Base-by-base conservation (phyloP, 345 rosid genomes). In the Arabis alpina region DNA sequence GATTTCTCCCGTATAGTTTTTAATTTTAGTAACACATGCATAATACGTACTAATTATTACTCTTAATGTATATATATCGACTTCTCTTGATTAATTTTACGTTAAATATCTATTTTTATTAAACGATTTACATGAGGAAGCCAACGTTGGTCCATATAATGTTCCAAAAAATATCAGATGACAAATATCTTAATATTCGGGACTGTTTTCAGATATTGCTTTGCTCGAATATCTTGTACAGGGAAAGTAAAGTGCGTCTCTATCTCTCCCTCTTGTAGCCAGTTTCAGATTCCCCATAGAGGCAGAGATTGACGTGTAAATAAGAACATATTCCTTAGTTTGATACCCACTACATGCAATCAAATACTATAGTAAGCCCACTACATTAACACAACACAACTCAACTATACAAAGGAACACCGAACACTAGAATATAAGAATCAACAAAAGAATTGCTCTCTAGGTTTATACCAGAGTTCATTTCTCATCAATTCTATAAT, bases 241-340 rank as follows among this genome's bases (percentile, higher is more conserved):
- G 4, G 5, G 44, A 37, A 54, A 19, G 23, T 19, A 19, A 19
- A 19, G 23, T 54, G 25, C 36, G 6, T 11, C 6, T 54, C 19
- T 19, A 19, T 8, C 40, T 36, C 62, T 43, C 32, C 40, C 72
- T 25, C 43, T 54, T 30, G 54, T 36, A 36, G 39, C 39, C 37
- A 57, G 34, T 54, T 32, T 66, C 61, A 54, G 61, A 66, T 66
- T 34, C 71, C 13, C 41, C 47, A 24, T 37, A 12, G 43, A 41
- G 51, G 16, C 41, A 53, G 11, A 52, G 23, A 59, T 24, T 53
- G 19, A 66, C 52, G 11, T 41, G 30, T 24, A 5, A 28, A 3
- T 10, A 52, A 52, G 60, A 65, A 25, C 40, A 40, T 65, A 40
- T 65, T 51, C 50, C 16, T 12, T 65, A 3, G 25, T 65, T 40